Base-by-base conservation (phyloP, 2,329 filamentous ascomycete genomes). In the Arthrobotrys conoides region DNA sequence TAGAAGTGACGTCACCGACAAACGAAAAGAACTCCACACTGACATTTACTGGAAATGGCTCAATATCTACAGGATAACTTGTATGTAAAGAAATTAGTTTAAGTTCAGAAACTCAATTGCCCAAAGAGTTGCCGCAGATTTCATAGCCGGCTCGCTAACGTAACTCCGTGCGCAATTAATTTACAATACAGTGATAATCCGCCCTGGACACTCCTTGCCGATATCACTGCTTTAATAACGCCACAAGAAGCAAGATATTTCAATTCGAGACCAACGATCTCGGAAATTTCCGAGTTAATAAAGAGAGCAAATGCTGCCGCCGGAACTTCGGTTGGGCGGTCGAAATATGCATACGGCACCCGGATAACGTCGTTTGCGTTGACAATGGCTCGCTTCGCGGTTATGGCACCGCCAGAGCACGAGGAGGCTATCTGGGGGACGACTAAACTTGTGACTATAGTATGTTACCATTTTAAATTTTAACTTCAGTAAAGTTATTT, bases 331-430 rank as follows among this genome's bases (percentile, higher is more conserved):
- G 46, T 36, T 22, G 48, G 46, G n/a, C 6, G 33, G 8, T 36
- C 44, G 10, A 67, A 67, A 55, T 53, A 67, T 53, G 64, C 64
- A 12, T 67, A 67, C 14, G 64, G 64, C 24, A 67, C 44, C 16
- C 9, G 64, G 30, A 67, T 67, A 22, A 41, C 27, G 20, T n/a
- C 46, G 4, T 67, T 67, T 67, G 22, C 14, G 18, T 22, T 67
- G 5, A 41, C 44, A 3, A 67, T 67, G 46, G 64, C 64, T 3
- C 64, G 48, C 0, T 67, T 67, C 18, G 64, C 44, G 24, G 36
- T 67, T 20, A 51, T 67, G 44, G 41, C 61, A 1, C 41, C 61
- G 1, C 24, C 20, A 9, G 33, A 20, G n/a, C 30, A 41, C 4
- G 64, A 55, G 10, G 46, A 53, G 1, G 48, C 20, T n/a, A 55